Base-by-base conservation (phyloP, 2,329 filamentous ascomycete genomes). In the Berkeleyomyces rouxiae region DNA sequence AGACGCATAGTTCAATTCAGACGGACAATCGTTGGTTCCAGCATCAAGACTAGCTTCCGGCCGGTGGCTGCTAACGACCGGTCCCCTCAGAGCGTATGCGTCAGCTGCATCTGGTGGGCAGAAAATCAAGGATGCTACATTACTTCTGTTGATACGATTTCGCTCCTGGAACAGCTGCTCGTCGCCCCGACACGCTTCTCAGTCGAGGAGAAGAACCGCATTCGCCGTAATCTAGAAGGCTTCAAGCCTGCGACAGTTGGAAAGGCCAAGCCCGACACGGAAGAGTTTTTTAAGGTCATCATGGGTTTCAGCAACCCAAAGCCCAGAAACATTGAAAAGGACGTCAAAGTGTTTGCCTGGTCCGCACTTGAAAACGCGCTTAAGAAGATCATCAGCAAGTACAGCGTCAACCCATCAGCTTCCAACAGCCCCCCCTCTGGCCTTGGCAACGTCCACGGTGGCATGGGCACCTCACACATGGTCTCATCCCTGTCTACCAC, bases 381-480 rank as follows among this genome's bases (percentile, higher is more conserved):
- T 67, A 95, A 95, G 80, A 99, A 99, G 78, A 97, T 99, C 70
- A 95, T 99, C 71, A 86, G 89, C 70, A 99, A 99, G 86, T 99
- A 97, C 72, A 81, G 78, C 69, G 78, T 78, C n/a, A 78, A 72
- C 66, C 76, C 76, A 1, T 73, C 72, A 65, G 73, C 72, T 65
- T 72, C 73, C 66, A 71, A 71, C 2, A 64, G 74, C 44, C 70
- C 73, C 0, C 71, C 73, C 0, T 67, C 73, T 43, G 36, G 31
- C 11, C 31, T 23, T 60, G 44, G 39, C 37, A 59, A 59, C 40
- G 49, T 53, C 31, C 49, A 53, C 16, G 23, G 7, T 33, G 51
- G 57, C 37, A 43, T 59, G 23, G n/a, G 43, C 13, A 36, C 53
- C 3, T 58, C 62, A 33, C 76, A 72, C 65, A 70, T 79, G 67